phyloP scores from a whole-genome alignment of 371 early-diverging fungal species.

The Syncephalastrum sp. region DNA sequence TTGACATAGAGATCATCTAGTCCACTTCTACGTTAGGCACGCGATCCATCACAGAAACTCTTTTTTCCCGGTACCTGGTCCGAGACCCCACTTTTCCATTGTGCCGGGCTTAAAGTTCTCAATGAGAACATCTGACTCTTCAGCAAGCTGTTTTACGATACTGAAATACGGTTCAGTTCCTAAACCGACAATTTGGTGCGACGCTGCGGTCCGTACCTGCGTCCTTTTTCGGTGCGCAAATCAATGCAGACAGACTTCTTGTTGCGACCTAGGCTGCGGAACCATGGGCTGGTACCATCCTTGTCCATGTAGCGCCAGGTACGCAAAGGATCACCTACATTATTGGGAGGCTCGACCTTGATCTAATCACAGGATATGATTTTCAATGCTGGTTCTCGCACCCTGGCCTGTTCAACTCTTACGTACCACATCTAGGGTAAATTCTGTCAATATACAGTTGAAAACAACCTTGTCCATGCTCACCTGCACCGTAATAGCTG shows the following conservation, averaged over 20 bases:
- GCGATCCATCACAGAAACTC: background rate
- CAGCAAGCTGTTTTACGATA: slow-evolving; percentile 43
- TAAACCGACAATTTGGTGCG: background rate
- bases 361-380: slow-evolving; percentile 25
- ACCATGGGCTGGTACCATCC: slow-evolving; percentile 56
- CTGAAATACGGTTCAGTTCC: slow-evolving; percentile 13
- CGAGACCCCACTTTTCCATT: slow-evolving; percentile 64
- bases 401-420: background rate
- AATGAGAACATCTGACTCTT: slow-evolving; percentile 51
- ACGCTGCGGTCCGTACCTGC: slow-evolving; percentile 25
- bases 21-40: background rate
- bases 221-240: slow-evolving; percentile 44
- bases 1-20: slow-evolving; percentile 41
- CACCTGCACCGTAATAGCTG: slow-evolving; percentile 47
- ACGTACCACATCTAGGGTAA: slow-evolving; percentile 13
- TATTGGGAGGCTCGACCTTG: slow-evolving; percentile 53
- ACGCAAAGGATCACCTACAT: slow-evolving; percentile 52
- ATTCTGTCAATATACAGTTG: background rate
- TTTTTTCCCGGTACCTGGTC: slow-evolving; percentile 37
- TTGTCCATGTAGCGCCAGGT: slow-evolving; percentile 50
- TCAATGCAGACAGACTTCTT: slow-evolving; percentile 58
- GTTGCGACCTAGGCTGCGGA: slow-evolving; percentile 49
- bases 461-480: background rate
- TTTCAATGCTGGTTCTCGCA: background rate
- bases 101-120: slow-evolving; percentile 62